These are phyloP conservation scores for Lichtheimia corymbifera DNA, from an alignment of 371 early-diverging fungal genomes.

Conservation along the genomic window DNA sequence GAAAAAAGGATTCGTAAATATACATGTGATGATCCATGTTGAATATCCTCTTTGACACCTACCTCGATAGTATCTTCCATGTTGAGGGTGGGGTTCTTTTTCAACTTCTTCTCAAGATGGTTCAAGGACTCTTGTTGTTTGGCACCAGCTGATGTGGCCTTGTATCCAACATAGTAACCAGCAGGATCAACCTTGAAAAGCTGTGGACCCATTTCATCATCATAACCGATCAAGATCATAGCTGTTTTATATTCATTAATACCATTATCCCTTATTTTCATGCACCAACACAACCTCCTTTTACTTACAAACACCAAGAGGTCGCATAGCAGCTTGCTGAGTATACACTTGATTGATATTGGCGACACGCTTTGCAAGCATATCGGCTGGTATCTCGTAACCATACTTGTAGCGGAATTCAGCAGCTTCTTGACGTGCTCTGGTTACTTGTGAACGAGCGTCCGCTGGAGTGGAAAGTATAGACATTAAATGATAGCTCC, in stretches of 20 bases:
- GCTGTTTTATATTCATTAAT: conserved; percentile 48
- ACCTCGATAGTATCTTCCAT: conserved; percentile 93
- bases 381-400: conserved; percentile 95
- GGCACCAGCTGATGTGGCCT: conserved; percentile 96
- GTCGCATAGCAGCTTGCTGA: conserved; percentile 98
- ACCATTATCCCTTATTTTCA: background rate
- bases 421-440: conserved; percentile 95
- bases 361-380: conserved; percentile 97
- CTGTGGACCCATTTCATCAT: conserved; percentile 95
- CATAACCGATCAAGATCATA: conserved; percentile 95
- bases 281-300: background rate
- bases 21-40: background rate
- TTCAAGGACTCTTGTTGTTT: conserved; percentile 97
- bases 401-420: conserved; percentile 98
- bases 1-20: background rate
- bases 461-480: conserved; percentile 72
- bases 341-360: conserved; percentile 98
- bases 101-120: conserved; percentile 96
- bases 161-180: conserved; percentile 96
- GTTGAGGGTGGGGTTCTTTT: conserved; percentile 79
- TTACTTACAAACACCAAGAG: conserved; percentile 91
- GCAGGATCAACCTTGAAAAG: conserved; percentile 98
- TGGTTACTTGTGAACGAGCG: conserved; percentile 89
- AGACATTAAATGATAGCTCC: background rate
- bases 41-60: conserved; percentile 10